Conservation (phyloP, 1,284 basidiomycete species). For the Rhodotorula mucilaginosa region DNA sequence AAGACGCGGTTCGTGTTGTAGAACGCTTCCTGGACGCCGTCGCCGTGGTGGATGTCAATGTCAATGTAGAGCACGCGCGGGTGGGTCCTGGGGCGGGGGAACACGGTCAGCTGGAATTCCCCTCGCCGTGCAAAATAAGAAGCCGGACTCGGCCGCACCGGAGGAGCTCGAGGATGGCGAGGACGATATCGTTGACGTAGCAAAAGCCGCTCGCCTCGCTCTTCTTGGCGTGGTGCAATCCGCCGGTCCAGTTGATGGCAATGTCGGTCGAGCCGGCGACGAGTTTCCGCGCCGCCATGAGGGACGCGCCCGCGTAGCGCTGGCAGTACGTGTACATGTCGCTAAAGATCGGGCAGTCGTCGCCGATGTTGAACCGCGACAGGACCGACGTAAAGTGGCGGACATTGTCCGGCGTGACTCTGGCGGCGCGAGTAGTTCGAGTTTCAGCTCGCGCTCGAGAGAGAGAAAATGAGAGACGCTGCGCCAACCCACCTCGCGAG, state of each 20-base stretch:
- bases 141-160: conserved; percentile 55
- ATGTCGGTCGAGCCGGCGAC: conserved; percentile 86
- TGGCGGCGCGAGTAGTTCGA: conserved; percentile 44
- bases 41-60: conserved; percentile 96
- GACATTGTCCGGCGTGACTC: conserved; percentile 79
- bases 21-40: conserved; percentile 95
- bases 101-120: too few species aligned
- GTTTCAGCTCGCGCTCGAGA: too few species aligned
- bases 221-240: conserved; percentile 92
- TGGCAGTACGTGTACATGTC: conserved; percentile 90
- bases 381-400: conserved; percentile 52
- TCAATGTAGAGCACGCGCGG: conserved; percentile 93
- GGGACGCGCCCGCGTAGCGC: conserved; percentile 85
- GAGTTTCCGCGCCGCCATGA: conserved; percentile 84
- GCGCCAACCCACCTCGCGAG: conserved; percentile 65
- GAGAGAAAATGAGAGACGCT: too few species aligned
- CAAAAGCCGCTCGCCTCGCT: conserved; percentile 95
- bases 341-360: conserved; percentile 90
- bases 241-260: conserved; percentile 95
- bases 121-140: too few species aligned
- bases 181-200: conserved; percentile 92
- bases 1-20: conserved; percentile 96
- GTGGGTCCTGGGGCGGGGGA: conserved; percentile 62
- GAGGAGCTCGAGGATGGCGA: conserved; percentile 86
- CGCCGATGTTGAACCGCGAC: conserved; percentile 51